Base-by-base conservation (phyloP, 129 eudicot species). In the Chrysanthemum seticuspe region DNA sequence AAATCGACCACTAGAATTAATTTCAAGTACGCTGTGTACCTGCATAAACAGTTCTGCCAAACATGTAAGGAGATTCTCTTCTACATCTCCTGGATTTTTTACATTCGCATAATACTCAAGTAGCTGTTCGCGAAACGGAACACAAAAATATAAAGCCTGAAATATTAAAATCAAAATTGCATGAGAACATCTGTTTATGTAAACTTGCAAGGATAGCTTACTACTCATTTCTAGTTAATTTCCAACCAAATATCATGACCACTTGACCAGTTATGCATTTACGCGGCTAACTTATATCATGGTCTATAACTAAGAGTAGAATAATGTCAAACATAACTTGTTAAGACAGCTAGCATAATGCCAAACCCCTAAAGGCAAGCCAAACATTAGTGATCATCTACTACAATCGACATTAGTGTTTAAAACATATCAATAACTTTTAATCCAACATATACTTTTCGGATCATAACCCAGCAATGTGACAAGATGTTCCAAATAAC, bases 111-210 rank as follows among this genome's bases (percentile, higher is more conserved):
- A 89, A 77, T 91, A 91, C 52, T 88, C 99, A 48, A 95, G 88
- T 61, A 95, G 72, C 64, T 95, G 96, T 75, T 90, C 94, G 5
- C 96, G 99, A 62, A 95, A 95, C 47, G 99, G 99, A 64, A 88
- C 99, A 83, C 99, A 95, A 65, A 91, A 95, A 68, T 95, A 95
- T 9, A 90, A 81, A 62, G 97, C 97, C 97, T 95, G 91, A 29
- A 72, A 65, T 31, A 59, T 6, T 15, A 6, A 65, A 59, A 14
- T 49, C 29, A 12, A 70, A 53, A 34, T 4, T 60, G 31, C 29
- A 65, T 65, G 68, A 54, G 68, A 45, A 1, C 60, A 54, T 29
- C 50, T 45, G 18, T 52, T 40, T 7, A 40, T 40, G 10, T 40
- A 40, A 40, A 6, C 47, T 40, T 40, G 47, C 10, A 40, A 40